phyloP scores from a whole-genome alignment of 2,329 filamentous ascomycete genomes.

The Didymella keratinophila region DNA sequence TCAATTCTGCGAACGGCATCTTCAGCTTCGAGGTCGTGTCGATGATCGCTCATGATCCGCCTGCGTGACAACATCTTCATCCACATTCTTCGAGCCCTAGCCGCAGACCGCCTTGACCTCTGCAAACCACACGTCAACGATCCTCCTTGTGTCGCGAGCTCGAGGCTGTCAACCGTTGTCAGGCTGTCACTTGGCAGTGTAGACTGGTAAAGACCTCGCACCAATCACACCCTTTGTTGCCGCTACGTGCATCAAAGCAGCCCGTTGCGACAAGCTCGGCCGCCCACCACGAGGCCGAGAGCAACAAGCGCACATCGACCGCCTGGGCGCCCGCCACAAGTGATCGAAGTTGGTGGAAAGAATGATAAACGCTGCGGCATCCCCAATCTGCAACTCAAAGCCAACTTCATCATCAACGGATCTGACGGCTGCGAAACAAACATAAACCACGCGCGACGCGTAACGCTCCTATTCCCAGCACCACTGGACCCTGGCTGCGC shows the following conservation, averaged over 20 bases:
- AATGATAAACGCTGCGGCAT: constrained; percentile 1
- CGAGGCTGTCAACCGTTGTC: constrained; percentile 7
- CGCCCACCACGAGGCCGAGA: constrained; percentile 8
- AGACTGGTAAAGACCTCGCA: constrained; percentile 3
- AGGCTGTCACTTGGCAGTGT: constrained; percentile 8
- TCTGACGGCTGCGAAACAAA: constrained; percentile 7
- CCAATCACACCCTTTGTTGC: constrained; percentile 16
- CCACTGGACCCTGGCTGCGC: constrained; percentile 13
- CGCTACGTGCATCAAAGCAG: constrained; percentile 16
- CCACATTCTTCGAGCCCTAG: not conserved
- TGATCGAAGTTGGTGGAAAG: not conserved
- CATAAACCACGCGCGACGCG: constrained; percentile 8
- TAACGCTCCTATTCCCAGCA: constrained; percentile 2
- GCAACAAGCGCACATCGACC: constrained; percentile 1
- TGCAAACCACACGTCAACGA: constrained; percentile 12
- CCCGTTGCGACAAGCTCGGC: constrained; percentile 13
- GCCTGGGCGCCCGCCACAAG: constrained; percentile 2
- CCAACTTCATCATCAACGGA: not conserved
- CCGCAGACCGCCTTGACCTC: not conserved
- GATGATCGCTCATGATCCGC: not conserved
- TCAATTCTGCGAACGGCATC: not conserved
- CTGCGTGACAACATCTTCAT: not conserved
- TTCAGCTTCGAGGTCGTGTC: not conserved
- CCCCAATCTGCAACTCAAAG: not conserved
- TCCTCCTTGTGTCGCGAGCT: constrained; percentile 13